Evolutionary conservation across 1,284 basidiomycete genomes (phyloP).

Genomic region (Coniophora puteana): DNA sequence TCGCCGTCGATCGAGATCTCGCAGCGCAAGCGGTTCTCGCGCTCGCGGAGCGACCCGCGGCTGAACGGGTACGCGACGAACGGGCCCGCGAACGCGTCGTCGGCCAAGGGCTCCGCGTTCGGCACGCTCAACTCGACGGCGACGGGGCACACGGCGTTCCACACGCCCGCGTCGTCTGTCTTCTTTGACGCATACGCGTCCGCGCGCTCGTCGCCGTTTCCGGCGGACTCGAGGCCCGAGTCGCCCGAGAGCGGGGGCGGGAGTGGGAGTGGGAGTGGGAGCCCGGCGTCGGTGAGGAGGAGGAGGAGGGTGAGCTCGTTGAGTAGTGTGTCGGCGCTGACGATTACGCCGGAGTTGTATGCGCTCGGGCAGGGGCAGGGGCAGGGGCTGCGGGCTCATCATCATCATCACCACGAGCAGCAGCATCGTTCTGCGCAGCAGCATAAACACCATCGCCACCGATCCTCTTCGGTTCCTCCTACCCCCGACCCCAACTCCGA

Average conservation of each 20-base stretch:
- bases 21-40: slow-evolving; percentile 27
- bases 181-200: slow-evolving; percentile 38
- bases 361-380: slow-evolving; percentile 30
- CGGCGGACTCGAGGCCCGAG: slow-evolving; percentile 26
- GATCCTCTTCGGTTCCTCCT: not conserved
- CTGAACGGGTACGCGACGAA: too few species aligned
- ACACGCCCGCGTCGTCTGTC: slow-evolving; percentile 72
- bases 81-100: too few species aligned
- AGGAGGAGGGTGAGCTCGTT: slow-evolving; percentile 39
- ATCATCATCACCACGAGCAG: too few species aligned
- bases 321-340: slow-evolving; percentile 45
- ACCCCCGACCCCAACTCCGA: slow-evolving; percentile 6
- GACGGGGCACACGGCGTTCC: slow-evolving; percentile 58
- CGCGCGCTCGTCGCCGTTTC: slow-evolving; percentile 56
- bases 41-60: slow-evolving; percentile 35
- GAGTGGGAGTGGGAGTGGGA: slow-evolving; percentile 9
- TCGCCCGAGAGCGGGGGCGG: slow-evolving; percentile 17
- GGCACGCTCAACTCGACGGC: slow-evolving; percentile 53
- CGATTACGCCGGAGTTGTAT: slow-evolving; percentile 62
- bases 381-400: too few species aligned
- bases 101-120: slow-evolving; percentile 34
- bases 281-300: slow-evolving; percentile 17
- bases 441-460: slow-evolving; percentile 13
- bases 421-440: too few species aligned
- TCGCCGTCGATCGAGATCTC: slow-evolving; percentile 20